Percentiles rank a stretch among this genome's conserved stretches.
Conservation (phyloP, 2,329 filamentous ascomycete species). For the Aspergillus sp. region DNA sequence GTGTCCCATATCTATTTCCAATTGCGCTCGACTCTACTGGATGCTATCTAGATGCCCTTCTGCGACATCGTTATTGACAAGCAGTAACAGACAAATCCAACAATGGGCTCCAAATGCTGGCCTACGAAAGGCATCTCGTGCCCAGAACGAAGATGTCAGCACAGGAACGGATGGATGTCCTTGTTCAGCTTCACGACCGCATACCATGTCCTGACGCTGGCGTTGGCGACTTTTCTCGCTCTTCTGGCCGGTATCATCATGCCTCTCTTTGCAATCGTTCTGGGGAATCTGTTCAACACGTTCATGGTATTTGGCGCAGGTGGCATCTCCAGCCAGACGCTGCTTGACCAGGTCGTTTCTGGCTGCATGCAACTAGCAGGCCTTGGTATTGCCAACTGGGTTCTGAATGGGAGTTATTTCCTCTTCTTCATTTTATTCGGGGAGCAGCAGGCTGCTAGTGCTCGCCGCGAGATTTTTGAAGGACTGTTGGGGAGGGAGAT, state of each 20-base stretch:
- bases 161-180: slow-evolving; percentile 39
- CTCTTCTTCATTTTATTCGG: slow-evolving; percentile 69
- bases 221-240: slow-evolving; percentile 51
- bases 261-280: slow-evolving; percentile 60
- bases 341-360: slow-evolving; percentile 51
- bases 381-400: slow-evolving; percentile 60
- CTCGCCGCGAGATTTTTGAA: slow-evolving; percentile 59
- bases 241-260: slow-evolving; percentile 55
- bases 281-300: slow-evolving; percentile 67
- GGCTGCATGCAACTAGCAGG: slow-evolving; percentile 58
- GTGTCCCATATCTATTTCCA: background rate
- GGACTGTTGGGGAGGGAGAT: slow-evolving; percentile 66
- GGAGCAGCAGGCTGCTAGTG: slow-evolving; percentile 66
- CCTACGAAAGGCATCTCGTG: background rate
- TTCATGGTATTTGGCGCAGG: slow-evolving; percentile 61
- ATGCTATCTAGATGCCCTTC: background rate
- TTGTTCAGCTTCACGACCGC: slow-evolving; percentile 69
- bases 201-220: slow-evolving; percentile 51
- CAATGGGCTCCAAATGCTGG: background rate
- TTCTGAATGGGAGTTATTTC: slow-evolving; percentile 61
- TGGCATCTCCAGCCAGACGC: slow-evolving; percentile 40
- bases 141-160: background rate
- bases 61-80: background rate
- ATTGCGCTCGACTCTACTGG: background rate
- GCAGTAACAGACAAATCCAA: background rate